A percentile compares a stretch with the other conserved stretches of the same genome.
These are phyloP conservation scores for Colletotrichum tropicale DNA, from an alignment of 2,329 filamentous ascomycete genomes.

Conservation along the genomic window DNA sequence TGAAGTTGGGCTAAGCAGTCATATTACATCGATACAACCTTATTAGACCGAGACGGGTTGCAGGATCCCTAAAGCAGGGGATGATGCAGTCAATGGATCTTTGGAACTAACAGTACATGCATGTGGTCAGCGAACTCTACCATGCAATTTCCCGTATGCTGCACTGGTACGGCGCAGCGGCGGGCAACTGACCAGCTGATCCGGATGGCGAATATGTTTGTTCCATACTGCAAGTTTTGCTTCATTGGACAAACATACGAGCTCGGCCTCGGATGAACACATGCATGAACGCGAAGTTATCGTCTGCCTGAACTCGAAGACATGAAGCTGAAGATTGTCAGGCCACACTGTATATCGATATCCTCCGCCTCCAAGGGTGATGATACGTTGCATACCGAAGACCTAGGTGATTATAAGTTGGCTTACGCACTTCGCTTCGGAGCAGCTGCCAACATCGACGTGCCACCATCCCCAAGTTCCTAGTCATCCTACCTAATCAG, in stretches of 20 bases:
- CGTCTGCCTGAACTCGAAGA: too few relatives aligned
- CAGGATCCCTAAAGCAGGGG: background rate
- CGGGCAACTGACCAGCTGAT: background rate
- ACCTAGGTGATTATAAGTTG: background rate
- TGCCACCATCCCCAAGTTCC: background rate
- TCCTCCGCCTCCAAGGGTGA: background rate
- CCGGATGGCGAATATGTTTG: too few relatives aligned
- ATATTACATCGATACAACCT: background rate
- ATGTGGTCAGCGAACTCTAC: too few relatives aligned
- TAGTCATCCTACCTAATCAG: background rate
- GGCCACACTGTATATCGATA: fast-evolving
- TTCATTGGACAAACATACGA: too few relatives aligned
- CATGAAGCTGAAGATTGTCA: background rate
- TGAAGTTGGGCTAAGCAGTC: background rate
- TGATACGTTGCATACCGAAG: background rate
- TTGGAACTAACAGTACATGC: background rate
- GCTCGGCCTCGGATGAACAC: background rate
- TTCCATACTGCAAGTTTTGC: too few relatives aligned
- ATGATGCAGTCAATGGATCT: background rate
- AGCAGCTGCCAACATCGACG: background rate
- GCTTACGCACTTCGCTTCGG: background rate
- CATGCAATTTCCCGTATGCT: background rate
- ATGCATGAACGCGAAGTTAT: background rate
- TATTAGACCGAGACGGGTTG: background rate
- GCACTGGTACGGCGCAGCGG: background rate